These are phyloP conservation scores for Camelina sativa DNA, from an alignment of 345 rosid genomes.

Conservation along the genomic window DNA sequence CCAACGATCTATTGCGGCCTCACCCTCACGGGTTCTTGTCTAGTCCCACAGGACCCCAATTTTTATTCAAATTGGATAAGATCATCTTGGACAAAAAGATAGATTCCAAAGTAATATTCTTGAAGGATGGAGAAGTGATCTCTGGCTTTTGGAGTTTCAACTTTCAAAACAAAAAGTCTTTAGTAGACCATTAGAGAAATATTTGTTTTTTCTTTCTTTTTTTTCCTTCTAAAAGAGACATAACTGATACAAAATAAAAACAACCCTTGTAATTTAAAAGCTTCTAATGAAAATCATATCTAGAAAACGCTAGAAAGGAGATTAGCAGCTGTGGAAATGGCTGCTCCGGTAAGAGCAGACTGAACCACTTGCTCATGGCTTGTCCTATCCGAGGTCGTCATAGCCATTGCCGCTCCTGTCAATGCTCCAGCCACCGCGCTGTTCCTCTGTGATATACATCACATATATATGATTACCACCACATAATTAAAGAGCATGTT, in stretches of 20 bases:
- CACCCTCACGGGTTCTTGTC: too few relatives aligned
- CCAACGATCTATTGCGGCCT: too few relatives aligned
- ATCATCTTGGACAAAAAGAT: too few relatives aligned
- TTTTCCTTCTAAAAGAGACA: neutral
- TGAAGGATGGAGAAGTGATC: neutral
- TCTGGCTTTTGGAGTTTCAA: constrained; percentile 15
- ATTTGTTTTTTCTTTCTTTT: neutral
- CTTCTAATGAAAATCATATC: constrained; percentile 15
- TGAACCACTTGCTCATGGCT: constrained; percentile 85
- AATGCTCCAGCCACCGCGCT: constrained; percentile 93
- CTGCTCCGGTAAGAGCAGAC: constrained; percentile 93
- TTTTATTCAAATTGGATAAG: constrained; percentile 22
- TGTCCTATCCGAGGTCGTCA: constrained; percentile 61
- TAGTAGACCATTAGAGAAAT: neutral
- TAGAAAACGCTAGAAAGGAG: constrained; percentile 73
- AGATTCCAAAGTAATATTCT: neutral
- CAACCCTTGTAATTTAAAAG: neutral
- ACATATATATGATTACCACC: neutral
- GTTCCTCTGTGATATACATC: constrained; percentile 58
- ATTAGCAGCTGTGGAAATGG: constrained; percentile 83
- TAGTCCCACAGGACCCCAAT: neutral
- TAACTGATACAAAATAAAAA: constrained; percentile 16
- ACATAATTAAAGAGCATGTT: neutral
- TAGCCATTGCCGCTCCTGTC: constrained; percentile 80
- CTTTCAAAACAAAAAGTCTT: neutral